Evolutionary conservation across 768 basidiomycete genomes (phyloP).

Genomic region (Inosperma sp.): DNA sequence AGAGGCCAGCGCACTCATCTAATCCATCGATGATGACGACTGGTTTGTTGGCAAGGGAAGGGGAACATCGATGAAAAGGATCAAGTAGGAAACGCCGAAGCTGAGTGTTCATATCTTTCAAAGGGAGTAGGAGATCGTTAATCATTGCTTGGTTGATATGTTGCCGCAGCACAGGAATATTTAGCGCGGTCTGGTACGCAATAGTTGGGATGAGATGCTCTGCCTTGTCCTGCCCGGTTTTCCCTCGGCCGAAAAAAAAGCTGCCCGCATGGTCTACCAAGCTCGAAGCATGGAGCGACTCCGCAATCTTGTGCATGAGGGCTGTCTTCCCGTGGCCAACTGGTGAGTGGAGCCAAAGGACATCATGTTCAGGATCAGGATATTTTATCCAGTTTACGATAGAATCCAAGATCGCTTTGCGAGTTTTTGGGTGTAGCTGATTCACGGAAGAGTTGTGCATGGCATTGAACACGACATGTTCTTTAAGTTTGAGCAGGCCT

Average conservation of each 20-base stretch:
- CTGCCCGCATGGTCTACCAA: slow-evolving; percentile 4
- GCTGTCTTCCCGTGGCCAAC: slow-evolving; percentile 21
- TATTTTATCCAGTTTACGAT: slow-evolving; percentile 13
- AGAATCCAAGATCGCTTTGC: slow-evolving; percentile 6
- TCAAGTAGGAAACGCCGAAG: not conserved
- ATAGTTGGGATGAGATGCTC: slow-evolving; percentile 6
- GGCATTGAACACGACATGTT: no score
- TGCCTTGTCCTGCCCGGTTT: not conserved
- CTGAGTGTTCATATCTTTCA: no score
- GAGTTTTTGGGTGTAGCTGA: slow-evolving; percentile 18
- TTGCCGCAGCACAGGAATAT: not conserved
- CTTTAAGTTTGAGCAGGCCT: no score
- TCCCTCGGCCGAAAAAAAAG: slow-evolving; percentile 2
- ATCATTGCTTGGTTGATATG: not conserved
- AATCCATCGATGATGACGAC: no score
- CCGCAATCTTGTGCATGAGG: slow-evolving; percentile 12
- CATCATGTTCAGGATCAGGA: not conserved
- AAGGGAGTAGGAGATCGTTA: not conserved
- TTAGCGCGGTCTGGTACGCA: slow-evolving; percentile 4
- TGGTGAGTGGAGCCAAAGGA: slow-evolving; percentile 20
- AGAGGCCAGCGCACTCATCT: no score
- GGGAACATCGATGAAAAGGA: no score
- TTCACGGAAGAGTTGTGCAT: not conserved
- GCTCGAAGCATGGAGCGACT: not conserved
- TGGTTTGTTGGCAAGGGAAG: no score